Base-by-base conservation (phyloP, 345 rosid species). In the Reutealis trisperma region DNA sequence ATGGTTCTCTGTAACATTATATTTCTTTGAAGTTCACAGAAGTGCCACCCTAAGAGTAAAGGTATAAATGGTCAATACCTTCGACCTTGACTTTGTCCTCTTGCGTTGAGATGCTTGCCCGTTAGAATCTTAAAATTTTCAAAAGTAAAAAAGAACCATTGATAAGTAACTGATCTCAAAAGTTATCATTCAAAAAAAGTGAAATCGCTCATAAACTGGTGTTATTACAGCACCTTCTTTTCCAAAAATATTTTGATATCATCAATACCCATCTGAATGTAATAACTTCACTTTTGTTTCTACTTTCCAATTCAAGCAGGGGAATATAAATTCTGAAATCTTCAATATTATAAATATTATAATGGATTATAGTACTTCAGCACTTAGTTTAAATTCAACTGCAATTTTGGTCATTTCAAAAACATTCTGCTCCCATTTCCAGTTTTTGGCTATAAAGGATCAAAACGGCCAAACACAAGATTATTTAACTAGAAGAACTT, bases 81-180 rank as follows among this genome's bases (percentile, higher is more conserved):
- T 93, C 71, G 37, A 75, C 87, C 78, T 91, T 70, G 90, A 63
- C 84, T 59, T 89, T 74, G 77, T 6, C 79, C 83, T 88, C 88
- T 85, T 92, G 63, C 84, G 80, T 87, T 90, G 88, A 81, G 95
- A 86, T 82, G 87, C 98, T 88, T 89, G 90, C 67, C 84, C 91
- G 79, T 73, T 85, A 77, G 97, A 84, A 86, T 87, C 98, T 91
- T 74, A 59, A 47, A 21, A 54, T 30, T 25, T 52, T 15, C 1
- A 7, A 64, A 19, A 64, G 21, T 52, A 24, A 25, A 79, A 79
- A 49, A 52, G 71, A 41, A 24, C 59, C 64, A 64, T 65, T 79
- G 3, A 2, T 64, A 71, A 61, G 55, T 45, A 75, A 73, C 37
- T 45, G 57, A 66, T 58, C 74, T 19, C n/a, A 41, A 4, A 37